Evolutionary conservation across 495 filamentous ascomycete species (phyloP).

Genomic region (Alectoria sarmentosa): DNA sequence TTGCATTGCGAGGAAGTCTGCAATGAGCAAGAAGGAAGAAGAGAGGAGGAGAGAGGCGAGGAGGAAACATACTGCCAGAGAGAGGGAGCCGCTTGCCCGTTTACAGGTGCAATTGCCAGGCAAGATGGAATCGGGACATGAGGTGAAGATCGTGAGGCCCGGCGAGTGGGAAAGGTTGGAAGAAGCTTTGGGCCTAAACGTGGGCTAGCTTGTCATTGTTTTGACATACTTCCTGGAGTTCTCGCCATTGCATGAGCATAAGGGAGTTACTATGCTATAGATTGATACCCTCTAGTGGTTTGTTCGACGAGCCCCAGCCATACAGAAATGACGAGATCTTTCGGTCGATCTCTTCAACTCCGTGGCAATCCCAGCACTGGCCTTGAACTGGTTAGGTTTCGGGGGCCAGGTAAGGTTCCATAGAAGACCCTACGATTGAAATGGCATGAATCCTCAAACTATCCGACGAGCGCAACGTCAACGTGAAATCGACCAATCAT

Average conservation of each 20-base stretch:
- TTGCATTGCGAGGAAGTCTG: constrained; percentile 10
- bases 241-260: not conserved
- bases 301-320: not conserved
- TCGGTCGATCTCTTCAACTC: not conserved
- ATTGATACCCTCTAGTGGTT: constrained; percentile 3
- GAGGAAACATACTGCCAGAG: not conserved
- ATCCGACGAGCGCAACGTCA: no score
- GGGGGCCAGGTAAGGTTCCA: no score
- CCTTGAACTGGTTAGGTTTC: no score
- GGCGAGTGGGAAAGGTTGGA: constrained; percentile 12
- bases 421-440: no score
- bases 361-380: no score
- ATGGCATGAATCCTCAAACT: no score
- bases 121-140: not conserved
- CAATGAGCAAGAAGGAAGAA: not conserved
- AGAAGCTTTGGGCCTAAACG: constrained; percentile 7
- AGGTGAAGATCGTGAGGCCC: constrained; percentile 7
- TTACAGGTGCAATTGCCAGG: constrained; percentile 12
- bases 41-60: constrained; percentile 13
- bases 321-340: not conserved
- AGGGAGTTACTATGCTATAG: not conserved
- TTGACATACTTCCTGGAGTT: not conserved
- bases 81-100: constrained; percentile 9
- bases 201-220: not conserved
- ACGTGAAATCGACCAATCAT: no score